These are phyloP conservation scores for Fusarium abutilonis DNA, from an alignment of 2,329 filamentous ascomycete species.

Conservation along the genomic window DNA sequence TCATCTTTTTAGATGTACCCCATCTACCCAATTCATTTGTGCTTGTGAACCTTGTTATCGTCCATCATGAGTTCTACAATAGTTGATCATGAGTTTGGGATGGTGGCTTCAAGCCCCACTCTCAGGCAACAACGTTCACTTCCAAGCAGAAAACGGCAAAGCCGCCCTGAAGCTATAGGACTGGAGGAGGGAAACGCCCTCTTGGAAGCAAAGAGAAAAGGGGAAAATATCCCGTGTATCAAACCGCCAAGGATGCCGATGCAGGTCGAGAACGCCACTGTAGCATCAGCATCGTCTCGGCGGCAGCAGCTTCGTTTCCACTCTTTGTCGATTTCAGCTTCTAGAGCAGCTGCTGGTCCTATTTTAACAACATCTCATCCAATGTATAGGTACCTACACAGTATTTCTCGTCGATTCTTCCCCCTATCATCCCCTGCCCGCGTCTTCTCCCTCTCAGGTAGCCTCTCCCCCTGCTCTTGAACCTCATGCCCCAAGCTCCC, in stretches of 20 bases:
- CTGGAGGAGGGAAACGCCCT: background rate
- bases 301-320: background rate
- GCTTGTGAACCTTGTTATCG: background rate
- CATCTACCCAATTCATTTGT: background rate
- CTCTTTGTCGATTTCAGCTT: conserved; percentile 16
- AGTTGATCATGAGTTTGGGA: conserved; percentile 30
- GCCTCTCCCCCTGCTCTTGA: conserved; percentile 6
- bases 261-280: conserved; percentile 17
- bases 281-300: conserved; percentile 7
- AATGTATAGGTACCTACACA: background rate
- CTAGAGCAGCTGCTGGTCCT: conserved; percentile 14
- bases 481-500: conserved; percentile 24
- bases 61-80: conserved; percentile 35
- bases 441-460: conserved; percentile 3
- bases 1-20: conserved; percentile 7
- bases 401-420: conserved; percentile 1
- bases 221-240: conserved; percentile 1
- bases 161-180: background rate
- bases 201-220: conserved; percentile 1
- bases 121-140: conserved; percentile 40
- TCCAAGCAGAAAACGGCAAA: conserved; percentile 8
- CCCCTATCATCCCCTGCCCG: conserved; percentile 2
- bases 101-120: conserved; percentile 27
- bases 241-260: background rate
- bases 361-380: background rate